Conservation (phyloP, 108 stramenopile genomes). For the Chaetoceros tenuissimus region DNA sequence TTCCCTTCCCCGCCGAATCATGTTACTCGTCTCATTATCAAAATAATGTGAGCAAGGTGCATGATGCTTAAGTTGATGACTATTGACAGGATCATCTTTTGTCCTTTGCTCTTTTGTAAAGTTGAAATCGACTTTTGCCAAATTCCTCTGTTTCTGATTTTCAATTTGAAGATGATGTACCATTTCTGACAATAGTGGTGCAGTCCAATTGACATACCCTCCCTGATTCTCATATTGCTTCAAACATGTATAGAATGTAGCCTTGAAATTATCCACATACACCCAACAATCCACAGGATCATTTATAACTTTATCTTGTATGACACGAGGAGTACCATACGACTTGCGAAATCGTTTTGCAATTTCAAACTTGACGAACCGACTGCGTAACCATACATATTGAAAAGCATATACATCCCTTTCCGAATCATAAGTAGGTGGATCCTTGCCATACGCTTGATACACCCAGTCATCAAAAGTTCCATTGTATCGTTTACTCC, state of each 20-base stretch:
- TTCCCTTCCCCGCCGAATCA: background rate
- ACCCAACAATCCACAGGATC: slow-evolving; percentile 13
- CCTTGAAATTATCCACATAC: slow-evolving; percentile 5
- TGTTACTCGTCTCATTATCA: background rate
- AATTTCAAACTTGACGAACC: background rate
- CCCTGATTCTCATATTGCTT: slow-evolving; percentile 7
- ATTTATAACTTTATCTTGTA: background rate
- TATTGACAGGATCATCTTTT: slow-evolving; percentile 9
- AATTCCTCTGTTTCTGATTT: background rate
- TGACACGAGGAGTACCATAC: background rate
- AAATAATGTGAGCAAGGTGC: background rate
- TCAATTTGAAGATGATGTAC: background rate
- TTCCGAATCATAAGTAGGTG: slow-evolving; percentile 2
- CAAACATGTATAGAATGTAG: slow-evolving; percentile 4
- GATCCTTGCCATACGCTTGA: slow-evolving; percentile 4
- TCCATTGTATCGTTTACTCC: background rate
- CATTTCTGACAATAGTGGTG: background rate
- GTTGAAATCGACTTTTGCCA: slow-evolving; percentile 1
- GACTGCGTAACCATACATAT: background rate
- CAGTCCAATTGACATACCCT: slow-evolving; percentile 7
- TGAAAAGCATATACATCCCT: slow-evolving; percentile 2
- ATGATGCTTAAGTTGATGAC: slow-evolving; percentile 5
- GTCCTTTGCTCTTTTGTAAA: background rate
- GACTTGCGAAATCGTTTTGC: background rate
- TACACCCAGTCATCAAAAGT: no score